phyloP scores from a whole-genome alignment of 768 basidiomycete species.

The Suillus subluteus region DNA sequence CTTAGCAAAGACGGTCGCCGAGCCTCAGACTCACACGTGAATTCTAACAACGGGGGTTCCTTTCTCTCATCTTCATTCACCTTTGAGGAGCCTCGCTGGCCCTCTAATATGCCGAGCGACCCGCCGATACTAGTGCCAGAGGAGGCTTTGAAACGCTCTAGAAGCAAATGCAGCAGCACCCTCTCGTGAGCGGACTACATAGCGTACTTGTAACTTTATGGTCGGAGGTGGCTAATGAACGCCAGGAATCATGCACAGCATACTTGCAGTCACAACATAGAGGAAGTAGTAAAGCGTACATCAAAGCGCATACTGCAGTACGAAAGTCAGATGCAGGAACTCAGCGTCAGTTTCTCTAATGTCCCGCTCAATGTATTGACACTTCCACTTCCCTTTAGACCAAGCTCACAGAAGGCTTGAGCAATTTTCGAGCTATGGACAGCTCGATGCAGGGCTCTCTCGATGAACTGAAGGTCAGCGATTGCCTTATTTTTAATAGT shows the following conservation, averaged over 20 bases:
- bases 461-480: constrained; percentile 58
- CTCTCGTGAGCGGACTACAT: constrained; percentile 21
- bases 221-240: constrained; percentile 20
- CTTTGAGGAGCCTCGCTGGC: background rate
- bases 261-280: constrained; percentile 31
- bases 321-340: constrained; percentile 62
- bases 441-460: constrained; percentile 68
- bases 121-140: constrained; percentile 11
- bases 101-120: constrained; percentile 2
- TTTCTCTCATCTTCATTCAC: constrained; percentile 12
- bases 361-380: background rate
- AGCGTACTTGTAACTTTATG: background rate
- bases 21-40: background rate
- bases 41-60: background rate
- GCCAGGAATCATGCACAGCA: constrained; percentile 12
- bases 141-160: constrained; percentile 3
- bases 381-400: constrained; percentile 40
- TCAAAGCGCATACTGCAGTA: constrained; percentile 52
- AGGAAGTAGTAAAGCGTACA: constrained; percentile 48
- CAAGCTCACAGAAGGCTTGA: constrained; percentile 68
- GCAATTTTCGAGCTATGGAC: constrained; percentile 77
- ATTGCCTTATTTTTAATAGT: background rate
- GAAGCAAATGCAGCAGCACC: constrained; percentile 8
- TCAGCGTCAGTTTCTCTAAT: constrained; percentile 47
- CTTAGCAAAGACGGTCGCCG: background rate